Conservation (phyloP, 1,284 basidiomycete genomes). For the Pholiota adiposa region DNA sequence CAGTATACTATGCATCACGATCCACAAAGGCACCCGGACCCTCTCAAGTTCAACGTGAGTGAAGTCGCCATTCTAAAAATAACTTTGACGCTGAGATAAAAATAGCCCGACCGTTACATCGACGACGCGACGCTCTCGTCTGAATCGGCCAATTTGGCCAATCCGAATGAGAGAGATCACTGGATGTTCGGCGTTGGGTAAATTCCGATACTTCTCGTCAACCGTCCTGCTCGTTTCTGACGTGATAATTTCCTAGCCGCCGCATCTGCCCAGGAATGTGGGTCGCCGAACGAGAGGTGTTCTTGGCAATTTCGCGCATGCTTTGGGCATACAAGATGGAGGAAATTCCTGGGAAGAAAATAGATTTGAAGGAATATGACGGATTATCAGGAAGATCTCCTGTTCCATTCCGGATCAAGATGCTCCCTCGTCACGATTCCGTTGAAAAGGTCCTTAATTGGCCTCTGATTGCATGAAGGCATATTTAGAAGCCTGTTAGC, state of each 20-base stretch:
- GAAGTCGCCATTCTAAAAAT: not conserved
- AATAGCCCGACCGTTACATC: conserved; percentile 33
- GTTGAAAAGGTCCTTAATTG: conserved; percentile 26
- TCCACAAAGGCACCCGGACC: conserved; percentile 26
- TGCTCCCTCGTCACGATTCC: conserved; percentile 32
- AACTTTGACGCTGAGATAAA: not conserved
- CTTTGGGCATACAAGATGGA: conserved; percentile 44
- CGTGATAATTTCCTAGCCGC: conserved; percentile 29
- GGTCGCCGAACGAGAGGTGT: conserved; percentile 45
- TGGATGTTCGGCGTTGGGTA: conserved; percentile 36
- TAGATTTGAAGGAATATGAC: conserved; percentile 44
- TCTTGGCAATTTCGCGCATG: conserved; percentile 41
- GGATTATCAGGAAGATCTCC: conserved; percentile 45
- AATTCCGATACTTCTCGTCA: not conserved
- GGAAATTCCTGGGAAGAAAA: conserved; percentile 39
- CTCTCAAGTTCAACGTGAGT: conserved; percentile 29
- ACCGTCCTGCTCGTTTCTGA: not conserved
- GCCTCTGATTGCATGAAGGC: not conserved
- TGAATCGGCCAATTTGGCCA: conserved; percentile 41
- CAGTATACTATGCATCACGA: conserved; percentile 39
- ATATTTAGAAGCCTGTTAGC: no score
- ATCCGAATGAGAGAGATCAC: conserved; percentile 47
- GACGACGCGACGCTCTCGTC: conserved; percentile 28
- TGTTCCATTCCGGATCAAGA: conserved; percentile 37
- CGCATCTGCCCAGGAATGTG: conserved; percentile 44